Percentiles rank a stretch among this genome's conserved stretches.
phyloP scores from a whole-genome alignment of 345 rosid genomes.

The Excoecaria agallocha region DNA sequence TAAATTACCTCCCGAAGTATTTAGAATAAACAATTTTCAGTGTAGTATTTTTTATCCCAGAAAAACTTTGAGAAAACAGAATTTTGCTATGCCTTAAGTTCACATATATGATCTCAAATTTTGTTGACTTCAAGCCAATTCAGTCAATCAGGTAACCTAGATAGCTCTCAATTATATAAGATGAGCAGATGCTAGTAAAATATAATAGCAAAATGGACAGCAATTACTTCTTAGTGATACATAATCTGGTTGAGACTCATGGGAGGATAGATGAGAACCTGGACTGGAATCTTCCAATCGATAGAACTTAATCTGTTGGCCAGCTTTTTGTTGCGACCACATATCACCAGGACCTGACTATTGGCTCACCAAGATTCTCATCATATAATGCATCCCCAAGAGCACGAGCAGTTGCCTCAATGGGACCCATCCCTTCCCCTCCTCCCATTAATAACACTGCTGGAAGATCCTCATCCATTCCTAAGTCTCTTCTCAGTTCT shows the following conservation, averaged over 20 bases:
- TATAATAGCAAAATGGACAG: neutral
- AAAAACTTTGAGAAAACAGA: neutral
- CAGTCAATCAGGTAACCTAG: neutral
- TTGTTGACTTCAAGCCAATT: neutral
- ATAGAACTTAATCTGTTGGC: constrained; percentile 59
- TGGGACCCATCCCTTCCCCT: constrained; percentile 99
- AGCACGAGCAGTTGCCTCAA: constrained; percentile 89
- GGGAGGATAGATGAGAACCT: constrained; percentile 42
- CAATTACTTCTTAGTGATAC: neutral
- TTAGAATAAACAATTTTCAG: neutral
- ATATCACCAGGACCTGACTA: constrained; percentile 81
- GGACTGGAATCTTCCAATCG: constrained; percentile 87
- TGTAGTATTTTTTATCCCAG: neutral
- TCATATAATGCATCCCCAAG: constrained; percentile 78
- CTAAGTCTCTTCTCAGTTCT: constrained; percentile 75
- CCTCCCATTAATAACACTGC: constrained; percentile 98
- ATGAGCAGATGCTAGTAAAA: neutral
- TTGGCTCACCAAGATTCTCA: constrained; percentile 70
- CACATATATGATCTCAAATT: neutral
- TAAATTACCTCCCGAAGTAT: neutral
- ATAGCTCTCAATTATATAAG: neutral
- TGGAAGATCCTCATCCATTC: constrained; percentile 93
- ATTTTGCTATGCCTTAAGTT: neutral
- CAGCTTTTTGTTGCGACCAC: constrained; percentile 90
- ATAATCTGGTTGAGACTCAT: neutral